Base-by-base conservation (phyloP, 139 green algal genomes). In the Picocystis salinarum region DNA sequence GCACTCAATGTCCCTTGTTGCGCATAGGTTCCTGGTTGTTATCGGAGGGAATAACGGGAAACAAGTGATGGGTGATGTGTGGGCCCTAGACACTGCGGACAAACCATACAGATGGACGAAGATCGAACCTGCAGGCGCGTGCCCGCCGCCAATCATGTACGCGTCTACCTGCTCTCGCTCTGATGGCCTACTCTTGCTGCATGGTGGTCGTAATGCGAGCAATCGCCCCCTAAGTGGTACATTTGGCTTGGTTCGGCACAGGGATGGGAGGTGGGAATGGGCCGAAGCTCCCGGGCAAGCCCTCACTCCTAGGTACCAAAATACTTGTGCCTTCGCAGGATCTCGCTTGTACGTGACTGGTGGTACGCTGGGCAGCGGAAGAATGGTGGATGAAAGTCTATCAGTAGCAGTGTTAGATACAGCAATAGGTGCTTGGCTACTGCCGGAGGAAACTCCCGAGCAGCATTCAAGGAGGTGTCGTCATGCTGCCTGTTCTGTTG, bases 261-360 rank as follows among this genome's bases (percentile, higher is more conserved):
- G 88, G 2, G 88, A 98, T 55, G 88, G 88, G 15, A 73, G 88
- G 27, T 98, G 88, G 88, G 88, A 96, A 64, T 98, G 88, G 88
- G 83, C 91, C 23, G 67, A 74, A n/a, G 87, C 88, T 2, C 88
- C 88, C 7, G 88, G 83, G 12, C 59, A 61, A 37, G 91, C 94
- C 69, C 87, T 87, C 2, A 72, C 68, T 1, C 67, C 75, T 0
- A 58, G 88, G 29, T 98, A 97, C 58, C 88, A 98, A 67, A 87
- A 98, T 54, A 75, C 74, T 2, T 75, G 80, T 4, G 79, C 92
- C 15, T 98, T 98, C 79, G 83, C 94, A 3, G 79, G 75, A 30
- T 73, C 77, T 15, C 55, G 88, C 18, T 45, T 98, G 52, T 85
- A 96, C 58, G 81, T 96, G 13, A 77, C 70, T n/a, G 88, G 88